A percentile compares a stretch with the other conserved stretches of the same genome.
Conservation (phyloP, 495 filamentous ascomycete species). For the Rhypophila decipiens region DNA sequence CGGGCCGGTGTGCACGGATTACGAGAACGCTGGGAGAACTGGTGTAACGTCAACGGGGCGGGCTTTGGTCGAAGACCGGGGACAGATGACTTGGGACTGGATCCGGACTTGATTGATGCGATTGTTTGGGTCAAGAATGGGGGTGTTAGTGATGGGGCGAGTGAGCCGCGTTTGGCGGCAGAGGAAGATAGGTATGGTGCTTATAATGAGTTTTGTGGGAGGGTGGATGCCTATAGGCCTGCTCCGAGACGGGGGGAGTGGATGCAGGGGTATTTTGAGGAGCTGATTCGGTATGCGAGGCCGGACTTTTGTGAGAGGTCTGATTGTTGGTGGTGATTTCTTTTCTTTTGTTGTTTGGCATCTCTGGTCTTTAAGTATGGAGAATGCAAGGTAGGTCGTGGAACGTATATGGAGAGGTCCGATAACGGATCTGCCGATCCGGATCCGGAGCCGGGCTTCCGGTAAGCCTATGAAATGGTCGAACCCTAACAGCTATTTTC, state of each 20-base stretch:
- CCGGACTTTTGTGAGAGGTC: constrained; percentile 24
- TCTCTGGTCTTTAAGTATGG: background rate
- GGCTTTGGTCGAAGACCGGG: constrained; percentile 56
- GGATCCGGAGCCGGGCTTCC: too few species aligned
- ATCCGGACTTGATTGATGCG: constrained; percentile 49
- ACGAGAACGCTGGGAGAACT: constrained; percentile 55
- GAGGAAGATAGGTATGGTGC: too few species aligned
- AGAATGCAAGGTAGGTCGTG: too few species aligned
- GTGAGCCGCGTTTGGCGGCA: constrained; percentile 36
- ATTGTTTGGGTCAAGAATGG: constrained; percentile 66
- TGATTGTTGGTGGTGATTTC: background rate
- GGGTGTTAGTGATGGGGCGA: constrained; percentile 61
- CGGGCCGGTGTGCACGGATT: constrained; percentile 55
- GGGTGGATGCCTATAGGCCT: constrained; percentile 34
- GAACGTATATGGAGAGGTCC: too few species aligned
- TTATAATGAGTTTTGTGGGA: constrained; percentile 55
- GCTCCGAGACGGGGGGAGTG: constrained; percentile 57
- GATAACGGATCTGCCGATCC: too few species aligned
- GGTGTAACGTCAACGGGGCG: constrained; percentile 60
- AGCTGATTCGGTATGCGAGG: constrained; percentile 49
- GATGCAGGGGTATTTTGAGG: constrained; percentile 61
- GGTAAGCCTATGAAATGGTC: too few species aligned
- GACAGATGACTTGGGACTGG: constrained; percentile 42
- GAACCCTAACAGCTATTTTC: too few species aligned
- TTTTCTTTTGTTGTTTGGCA: background rate